A percentile compares a stretch with the other conserved stretches of the same genome.
Conservation (phyloP, 2,329 filamentous ascomycete species). For the Talaromyces sp. region DNA sequence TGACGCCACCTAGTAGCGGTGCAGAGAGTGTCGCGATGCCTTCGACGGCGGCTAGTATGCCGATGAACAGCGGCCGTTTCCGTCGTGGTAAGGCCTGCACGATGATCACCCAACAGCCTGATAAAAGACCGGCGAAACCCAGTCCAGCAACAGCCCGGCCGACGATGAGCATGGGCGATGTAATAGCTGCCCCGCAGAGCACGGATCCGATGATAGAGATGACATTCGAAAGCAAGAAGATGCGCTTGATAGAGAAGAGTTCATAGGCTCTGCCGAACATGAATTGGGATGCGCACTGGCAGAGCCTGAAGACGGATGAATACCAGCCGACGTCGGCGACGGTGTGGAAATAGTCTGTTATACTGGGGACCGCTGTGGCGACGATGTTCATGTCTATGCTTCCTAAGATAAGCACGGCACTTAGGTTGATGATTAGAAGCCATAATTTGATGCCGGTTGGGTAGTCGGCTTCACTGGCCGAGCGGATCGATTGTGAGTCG, state of each 20-base stretch:
- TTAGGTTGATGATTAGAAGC: slow-evolving; percentile 17
- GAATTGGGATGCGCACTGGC: slow-evolving; percentile 39
- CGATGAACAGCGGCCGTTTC: slow-evolving; percentile 44
- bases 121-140: slow-evolving; percentile 41
- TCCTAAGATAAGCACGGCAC: slow-evolving; percentile 20
- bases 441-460: slow-evolving; percentile 6
- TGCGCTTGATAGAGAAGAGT: slow-evolving; percentile 56
- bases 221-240: slow-evolving; percentile 47
- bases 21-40: slow-evolving; percentile 48
- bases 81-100: slow-evolving; percentile 47
- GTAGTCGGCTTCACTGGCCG: slow-evolving; percentile 3
- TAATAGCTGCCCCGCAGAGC: slow-evolving; percentile 46
- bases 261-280: slow-evolving; percentile 45
- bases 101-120: slow-evolving; percentile 46
- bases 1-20: slow-evolving; percentile 40
- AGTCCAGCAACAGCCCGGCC: slow-evolving; percentile 44
- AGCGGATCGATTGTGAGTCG: neutral
- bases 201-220: slow-evolving; percentile 54
- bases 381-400: slow-evolving; percentile 47
- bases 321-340: slow-evolving; percentile 52
- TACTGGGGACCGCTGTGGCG: slow-evolving; percentile 56
- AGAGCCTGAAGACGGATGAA: slow-evolving; percentile 50
- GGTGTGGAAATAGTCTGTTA: slow-evolving; percentile 51
- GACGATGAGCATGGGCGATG: slow-evolving; percentile 48
- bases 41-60: slow-evolving; percentile 45